A percentile compares a stretch with the other conserved stretches of the same genome.
Evolutionary conservation across 2,329 filamentous ascomycete species (phyloP).

Genomic region (Fulvia fulva): DNA sequence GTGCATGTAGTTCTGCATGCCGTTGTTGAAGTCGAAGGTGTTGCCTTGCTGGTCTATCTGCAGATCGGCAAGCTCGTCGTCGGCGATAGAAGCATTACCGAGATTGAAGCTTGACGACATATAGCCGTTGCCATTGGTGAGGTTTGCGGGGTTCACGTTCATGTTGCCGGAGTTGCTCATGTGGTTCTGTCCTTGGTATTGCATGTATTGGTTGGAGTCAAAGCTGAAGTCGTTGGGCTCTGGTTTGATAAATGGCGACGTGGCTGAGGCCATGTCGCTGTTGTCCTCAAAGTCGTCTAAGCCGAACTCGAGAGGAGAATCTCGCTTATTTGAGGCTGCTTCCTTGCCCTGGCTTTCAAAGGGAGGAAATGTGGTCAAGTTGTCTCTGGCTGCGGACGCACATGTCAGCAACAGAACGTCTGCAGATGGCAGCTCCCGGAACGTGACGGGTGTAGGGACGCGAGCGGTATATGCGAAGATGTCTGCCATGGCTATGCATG

Average conservation of each 20-base stretch:
- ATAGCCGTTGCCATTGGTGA: slow-evolving; percentile 58
- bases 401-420: slow-evolving; percentile 15
- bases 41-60: slow-evolving; percentile 35
- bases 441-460: not conserved
- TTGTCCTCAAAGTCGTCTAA: slow-evolving; percentile 29
- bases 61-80: slow-evolving; percentile 83
- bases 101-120: slow-evolving; percentile 66
- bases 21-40: slow-evolving; percentile 41
- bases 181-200: slow-evolving; percentile 25
- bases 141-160: slow-evolving; percentile 77
- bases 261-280: slow-evolving; percentile 51
- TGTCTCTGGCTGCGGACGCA: slow-evolving; percentile 17
- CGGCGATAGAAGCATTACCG: slow-evolving; percentile 73
- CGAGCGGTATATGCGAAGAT: not conserved
- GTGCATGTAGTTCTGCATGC: slow-evolving; percentile 47
- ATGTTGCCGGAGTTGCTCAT: slow-evolving; percentile 43
- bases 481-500: slow-evolving; percentile 4
- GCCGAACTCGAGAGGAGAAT: slow-evolving; percentile 34
- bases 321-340: slow-evolving; percentile 27
- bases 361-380: slow-evolving; percentile 33
- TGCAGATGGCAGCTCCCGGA: slow-evolving; percentile 2
- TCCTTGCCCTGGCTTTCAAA: slow-evolving; percentile 29
- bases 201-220: slow-evolving; percentile 41
- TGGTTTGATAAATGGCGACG: slow-evolving; percentile 60
- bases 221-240: slow-evolving; percentile 62